These are phyloP conservation scores for Trifolium dubium DNA, from an alignment of 306 rosid species.

Conservation along the genomic window DNA sequence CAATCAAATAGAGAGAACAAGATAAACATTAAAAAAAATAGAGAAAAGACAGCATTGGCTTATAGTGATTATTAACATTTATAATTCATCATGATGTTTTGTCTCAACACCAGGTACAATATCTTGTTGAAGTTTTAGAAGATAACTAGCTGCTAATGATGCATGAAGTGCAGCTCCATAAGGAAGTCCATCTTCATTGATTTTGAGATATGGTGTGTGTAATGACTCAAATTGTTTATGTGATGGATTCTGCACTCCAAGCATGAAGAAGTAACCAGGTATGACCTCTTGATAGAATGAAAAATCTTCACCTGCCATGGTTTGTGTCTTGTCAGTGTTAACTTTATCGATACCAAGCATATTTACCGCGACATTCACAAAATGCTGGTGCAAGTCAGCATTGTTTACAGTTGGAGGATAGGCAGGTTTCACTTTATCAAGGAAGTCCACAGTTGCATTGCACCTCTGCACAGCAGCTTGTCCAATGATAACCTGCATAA, in stretches of 20 bases:
- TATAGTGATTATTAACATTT: conserved; percentile 15
- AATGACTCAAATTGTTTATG: conserved; percentile 33
- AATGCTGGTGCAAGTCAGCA: conserved; percentile 60
- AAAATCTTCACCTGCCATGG: conserved; percentile 78
- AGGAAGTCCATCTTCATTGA: conserved; percentile 76
- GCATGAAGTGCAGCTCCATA: conserved; percentile 96
- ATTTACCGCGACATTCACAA: conserved; percentile 58
- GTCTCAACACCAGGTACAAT: conserved; percentile 27
- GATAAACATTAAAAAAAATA: neutral
- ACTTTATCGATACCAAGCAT: conserved; percentile 66
- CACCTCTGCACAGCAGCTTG: conserved; percentile 94
- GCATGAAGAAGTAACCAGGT: conserved; percentile 70
- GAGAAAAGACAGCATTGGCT: neutral
- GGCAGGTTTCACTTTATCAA: conserved; percentile 43
- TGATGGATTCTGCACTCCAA: conserved; percentile 58
- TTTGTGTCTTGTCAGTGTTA: conserved; percentile 43
- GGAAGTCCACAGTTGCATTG: conserved; percentile 72
- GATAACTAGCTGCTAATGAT: conserved; percentile 68
- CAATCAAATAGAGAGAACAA: neutral
- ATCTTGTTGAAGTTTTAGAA: conserved; percentile 46
- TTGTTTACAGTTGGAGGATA: conserved; percentile 71
- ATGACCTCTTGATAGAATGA: conserved; percentile 78
- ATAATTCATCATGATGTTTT: conserved; percentile 61
- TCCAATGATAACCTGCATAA: conserved; percentile 65
- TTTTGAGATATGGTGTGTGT: conserved; percentile 68